These are phyloP conservation scores for Suillus brevipes DNA, from an alignment of 768 basidiomycete species.

Conservation along the genomic window DNA sequence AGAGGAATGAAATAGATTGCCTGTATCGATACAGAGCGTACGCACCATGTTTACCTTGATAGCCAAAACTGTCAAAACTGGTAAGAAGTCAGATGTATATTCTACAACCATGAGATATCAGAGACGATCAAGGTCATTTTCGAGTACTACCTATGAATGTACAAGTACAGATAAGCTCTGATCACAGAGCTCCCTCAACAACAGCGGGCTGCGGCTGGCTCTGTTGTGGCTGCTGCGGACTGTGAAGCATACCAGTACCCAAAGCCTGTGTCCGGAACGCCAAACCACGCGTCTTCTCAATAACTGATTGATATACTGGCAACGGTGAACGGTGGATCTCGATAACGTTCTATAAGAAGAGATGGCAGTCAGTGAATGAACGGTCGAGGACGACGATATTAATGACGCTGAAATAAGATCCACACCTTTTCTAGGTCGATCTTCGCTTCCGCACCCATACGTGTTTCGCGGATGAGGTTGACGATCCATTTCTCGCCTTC, in stretches of 20 bases:
- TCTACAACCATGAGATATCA: neutral
- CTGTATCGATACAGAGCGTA: neutral
- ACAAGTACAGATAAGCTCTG: conserved; percentile 5
- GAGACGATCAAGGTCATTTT: neutral
- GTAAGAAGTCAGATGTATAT: neutral
- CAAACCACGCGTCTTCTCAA: conserved; percentile 92
- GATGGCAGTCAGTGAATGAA: conserved; percentile 10
- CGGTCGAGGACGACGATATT: neutral
- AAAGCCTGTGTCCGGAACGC: conserved; percentile 89
- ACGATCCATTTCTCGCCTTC: conserved; percentile 99
- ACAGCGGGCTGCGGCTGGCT: conserved; percentile 27
- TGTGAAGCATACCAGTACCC: conserved; percentile 68
- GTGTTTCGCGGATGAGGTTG: conserved; percentile 95
- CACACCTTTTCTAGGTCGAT: conserved; percentile 93
- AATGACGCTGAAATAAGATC: conserved; percentile 5
- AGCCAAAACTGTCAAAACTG: neutral
- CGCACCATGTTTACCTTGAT: neutral
- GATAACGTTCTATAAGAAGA: conserved; percentile 79
- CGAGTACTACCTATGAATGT: neutral
- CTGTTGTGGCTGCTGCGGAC: conserved; percentile 31
- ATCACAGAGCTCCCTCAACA: conserved; percentile 30
- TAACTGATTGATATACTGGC: conserved; percentile 91
- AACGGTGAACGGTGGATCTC: conserved; percentile 89
- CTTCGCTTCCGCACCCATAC: conserved; percentile 96
- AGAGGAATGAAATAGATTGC: neutral